A percentile compares a stretch with the other conserved stretches of the same genome.
phyloP scores from a whole-genome alignment of 768 basidiomycete genomes.

The Epithele typhae region DNA sequence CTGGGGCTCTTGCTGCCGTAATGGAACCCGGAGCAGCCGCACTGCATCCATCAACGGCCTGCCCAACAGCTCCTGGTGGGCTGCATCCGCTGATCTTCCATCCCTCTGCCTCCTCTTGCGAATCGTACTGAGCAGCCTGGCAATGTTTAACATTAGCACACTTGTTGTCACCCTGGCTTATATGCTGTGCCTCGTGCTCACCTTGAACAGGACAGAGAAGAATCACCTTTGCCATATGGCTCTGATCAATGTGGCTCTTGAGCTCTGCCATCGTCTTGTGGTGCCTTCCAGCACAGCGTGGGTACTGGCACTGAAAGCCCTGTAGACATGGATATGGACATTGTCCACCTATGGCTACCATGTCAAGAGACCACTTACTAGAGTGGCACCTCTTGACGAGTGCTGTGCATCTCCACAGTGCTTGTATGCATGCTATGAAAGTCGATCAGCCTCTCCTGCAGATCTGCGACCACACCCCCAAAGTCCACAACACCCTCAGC shows the following conservation, averaged over 20 bases:
- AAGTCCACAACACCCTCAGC: too few relatives aligned
- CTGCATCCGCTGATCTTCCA: slow-evolving; percentile 1
- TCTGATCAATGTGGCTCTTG: slow-evolving; percentile 8
- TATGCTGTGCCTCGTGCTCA: background rate
- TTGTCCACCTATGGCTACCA: too few relatives aligned
- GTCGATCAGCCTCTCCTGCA: background rate
- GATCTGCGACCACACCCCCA: background rate
- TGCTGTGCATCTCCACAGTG: slow-evolving; percentile 5
- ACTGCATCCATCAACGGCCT: background rate
- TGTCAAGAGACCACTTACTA: too few relatives aligned
- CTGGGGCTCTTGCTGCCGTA: background rate
- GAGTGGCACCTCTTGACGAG: too few relatives aligned
- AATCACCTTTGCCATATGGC: slow-evolving; percentile 12
- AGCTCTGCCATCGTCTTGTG: slow-evolving; percentile 9
- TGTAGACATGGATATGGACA: background rate
- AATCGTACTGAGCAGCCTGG: background rate
- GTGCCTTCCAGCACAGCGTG: slow-evolving; percentile 7
- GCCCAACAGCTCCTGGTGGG: background rate
- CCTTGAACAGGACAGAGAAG: slow-evolving; percentile 17
- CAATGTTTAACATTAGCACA: background rate
- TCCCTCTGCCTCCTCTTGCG: background rate
- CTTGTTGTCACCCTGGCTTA: background rate
- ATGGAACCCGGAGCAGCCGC: too few relatives aligned
- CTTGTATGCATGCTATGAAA: slow-evolving; percentile 7
- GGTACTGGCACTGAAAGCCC: slow-evolving; percentile 4